Percentiles rank a stretch among this genome's conserved stretches.
Evolutionary conservation across 2,329 filamentous ascomycete genomes (phyloP).

Genomic region (Penicillium sp.): DNA sequence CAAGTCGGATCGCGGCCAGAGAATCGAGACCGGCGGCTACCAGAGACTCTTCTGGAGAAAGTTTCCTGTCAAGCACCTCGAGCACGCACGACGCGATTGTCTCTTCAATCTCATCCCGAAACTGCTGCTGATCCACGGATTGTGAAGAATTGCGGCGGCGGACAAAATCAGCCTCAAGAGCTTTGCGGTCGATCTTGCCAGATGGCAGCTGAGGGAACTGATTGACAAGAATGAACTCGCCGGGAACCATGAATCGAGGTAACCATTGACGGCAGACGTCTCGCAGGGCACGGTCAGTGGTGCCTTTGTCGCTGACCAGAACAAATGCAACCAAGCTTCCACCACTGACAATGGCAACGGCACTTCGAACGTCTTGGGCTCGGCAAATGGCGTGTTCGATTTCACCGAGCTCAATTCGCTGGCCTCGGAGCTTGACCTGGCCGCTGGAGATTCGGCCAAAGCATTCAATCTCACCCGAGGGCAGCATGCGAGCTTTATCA

Average conservation of each 20-base stretch:
- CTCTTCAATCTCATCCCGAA: constrained; percentile 23
- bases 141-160: constrained; percentile 20
- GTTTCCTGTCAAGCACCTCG: constrained; percentile 38
- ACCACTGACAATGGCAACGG: constrained; percentile 61
- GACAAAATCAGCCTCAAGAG: constrained; percentile 54
- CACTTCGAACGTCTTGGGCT: constrained; percentile 58
- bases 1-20: constrained; percentile 56
- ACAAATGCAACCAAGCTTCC: constrained; percentile 72
- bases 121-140: constrained; percentile 8
- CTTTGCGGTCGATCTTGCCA: constrained; percentile 73
- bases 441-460: constrained; percentile 72
- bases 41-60: constrained; percentile 44
- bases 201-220: constrained; percentile 71
- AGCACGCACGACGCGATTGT: constrained; percentile 43
- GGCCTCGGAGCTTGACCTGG: constrained; percentile 81
- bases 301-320: constrained; percentile 46
- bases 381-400: constrained; percentile 65
- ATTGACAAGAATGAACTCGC: constrained; percentile 60
- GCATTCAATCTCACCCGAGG: constrained; percentile 71
- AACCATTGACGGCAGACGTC: constrained; percentile 67
- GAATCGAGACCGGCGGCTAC: constrained; percentile 61
- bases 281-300: constrained; percentile 46
- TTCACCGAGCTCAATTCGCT: constrained; percentile 75
- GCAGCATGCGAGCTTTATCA: constrained; percentile 67
- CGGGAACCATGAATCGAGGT: constrained; percentile 76